Percentiles rank a stretch among this genome's conserved stretches.
Conservation (phyloP, 2,329 filamentous ascomycete species). For the Alternaria sp. region DNA sequence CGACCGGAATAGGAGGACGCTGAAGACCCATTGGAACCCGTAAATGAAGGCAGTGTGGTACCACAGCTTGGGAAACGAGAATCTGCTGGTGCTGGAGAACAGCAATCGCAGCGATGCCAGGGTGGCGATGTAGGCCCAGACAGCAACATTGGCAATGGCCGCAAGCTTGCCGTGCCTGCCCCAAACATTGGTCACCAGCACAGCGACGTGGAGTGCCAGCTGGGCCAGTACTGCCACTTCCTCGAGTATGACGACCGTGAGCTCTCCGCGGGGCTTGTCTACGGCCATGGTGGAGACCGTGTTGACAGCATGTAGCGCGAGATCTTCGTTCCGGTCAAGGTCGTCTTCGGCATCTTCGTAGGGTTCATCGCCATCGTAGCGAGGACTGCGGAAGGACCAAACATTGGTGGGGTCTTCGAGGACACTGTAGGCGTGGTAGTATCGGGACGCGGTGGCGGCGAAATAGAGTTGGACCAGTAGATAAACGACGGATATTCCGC, state of each 20-base stretch:
- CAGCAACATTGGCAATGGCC: conserved; percentile 70
- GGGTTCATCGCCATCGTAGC: conserved; percentile 45
- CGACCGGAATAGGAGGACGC: conserved; percentile 80
- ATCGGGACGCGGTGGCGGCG: conserved; percentile 57
- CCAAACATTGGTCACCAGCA: conserved; percentile 67
- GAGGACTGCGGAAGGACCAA: conserved; percentile 42
- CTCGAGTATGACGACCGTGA: conserved; percentile 74
- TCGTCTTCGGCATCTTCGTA: conserved; percentile 64
- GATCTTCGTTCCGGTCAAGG: conserved; percentile 61
- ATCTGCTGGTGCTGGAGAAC: conserved; percentile 63
- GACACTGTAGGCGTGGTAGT: conserved; percentile 63
- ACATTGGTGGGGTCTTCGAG: conserved; percentile 55
- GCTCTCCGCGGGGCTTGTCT: conserved; percentile 76
- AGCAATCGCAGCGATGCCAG: conserved; percentile 75
- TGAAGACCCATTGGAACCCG: conserved; percentile 78
- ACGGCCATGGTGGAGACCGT: conserved; percentile 67
- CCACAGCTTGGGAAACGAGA: conserved; percentile 80
- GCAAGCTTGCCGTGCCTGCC: conserved; percentile 64
- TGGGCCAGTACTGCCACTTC: conserved; percentile 75
- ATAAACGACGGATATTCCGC: conserved; percentile 72
- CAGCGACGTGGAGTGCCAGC: conserved; percentile 70
- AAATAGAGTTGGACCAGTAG: conserved; percentile 66
- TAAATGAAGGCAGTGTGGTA: conserved; percentile 91
- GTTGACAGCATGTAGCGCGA: conserved; percentile 62
- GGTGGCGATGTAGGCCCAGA: conserved; percentile 81